Evolutionary conservation across 306 rosid species (phyloP), one percentile per base, ranked within the genome.

Genomic region (Begonia masoniana): DNA sequence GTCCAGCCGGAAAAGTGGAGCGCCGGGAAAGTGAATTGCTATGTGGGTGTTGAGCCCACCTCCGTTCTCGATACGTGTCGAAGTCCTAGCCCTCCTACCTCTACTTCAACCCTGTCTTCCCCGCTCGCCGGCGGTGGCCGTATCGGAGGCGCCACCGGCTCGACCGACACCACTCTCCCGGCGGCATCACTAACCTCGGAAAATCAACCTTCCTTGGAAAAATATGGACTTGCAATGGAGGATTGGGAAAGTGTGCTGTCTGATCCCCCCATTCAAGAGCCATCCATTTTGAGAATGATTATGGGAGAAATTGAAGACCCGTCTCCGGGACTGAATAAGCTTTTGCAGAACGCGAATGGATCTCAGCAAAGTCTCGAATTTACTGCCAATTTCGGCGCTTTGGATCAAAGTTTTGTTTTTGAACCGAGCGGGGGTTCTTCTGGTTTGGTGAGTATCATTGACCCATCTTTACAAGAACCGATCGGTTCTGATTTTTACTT

Each of bases 41-140:
- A 85, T 82, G 94, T 78, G 97, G 94, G 94, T 74, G 68, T 66
- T 70, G 96, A 87, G 79, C 96, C 96, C 87, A 74, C 86, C 73
- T 83, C 89, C 61, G 87, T 82, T 65, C 71, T 80, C 41, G 85
- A 82, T 67, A 43, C 76, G 16, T 65, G 76, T 76, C 76, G 85
- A 66, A 88, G 82, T 80, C 78, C 84, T 52, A 76, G 82, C 64
- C 80, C 97, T 62, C 88, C 86, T 6, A 79, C 82, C 5, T 77
- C 97, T 45, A 74, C 95, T 55, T 89, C 95, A 54, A 85, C 97
- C 47, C 82, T 84, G 88, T 88, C 95, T 82, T 88, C 97, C 63
- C 81, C 93, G 41, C 79, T 59, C 77, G 85, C 81, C 74, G 71
- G 71, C 55, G 61, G 65, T 63, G 51, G 74, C 39, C 58, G 67